Evolutionary conservation across 805 yeast genomes (phyloP).

Genomic region (Candida incommunis): DNA sequence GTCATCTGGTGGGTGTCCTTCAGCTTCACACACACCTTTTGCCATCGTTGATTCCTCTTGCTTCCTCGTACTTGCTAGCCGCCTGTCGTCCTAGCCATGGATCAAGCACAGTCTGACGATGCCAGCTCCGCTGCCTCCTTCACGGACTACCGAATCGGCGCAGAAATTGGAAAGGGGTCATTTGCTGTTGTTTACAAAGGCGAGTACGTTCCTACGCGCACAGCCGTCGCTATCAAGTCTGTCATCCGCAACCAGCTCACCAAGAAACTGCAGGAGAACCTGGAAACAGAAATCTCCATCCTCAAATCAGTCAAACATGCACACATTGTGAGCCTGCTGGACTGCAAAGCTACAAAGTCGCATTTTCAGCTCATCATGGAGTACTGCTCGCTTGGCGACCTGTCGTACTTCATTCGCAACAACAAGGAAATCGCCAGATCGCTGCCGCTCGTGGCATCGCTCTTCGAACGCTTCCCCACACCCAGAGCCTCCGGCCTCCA

Average conservation of each 20-base stretch:
- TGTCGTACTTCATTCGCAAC: conserved; percentile 72
- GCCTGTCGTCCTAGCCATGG: too few species aligned
- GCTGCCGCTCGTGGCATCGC: conserved; percentile 65
- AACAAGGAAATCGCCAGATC: conserved; percentile 55
- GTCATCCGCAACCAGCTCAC: conserved; percentile 63
- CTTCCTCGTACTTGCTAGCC: too few species aligned
- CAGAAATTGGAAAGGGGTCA: conserved; percentile 89
- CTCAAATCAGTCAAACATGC: conserved; percentile 82
- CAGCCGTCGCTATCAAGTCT: conserved; percentile 76
- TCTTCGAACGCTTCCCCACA: conserved; percentile 72
- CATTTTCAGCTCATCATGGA: conserved; percentile 92
- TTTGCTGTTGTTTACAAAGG: conserved; percentile 95
- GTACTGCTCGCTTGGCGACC: conserved; percentile 89
- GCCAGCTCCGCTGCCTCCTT: not conserved
- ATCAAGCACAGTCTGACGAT: not conserved
- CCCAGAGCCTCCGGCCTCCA: conserved; percentile 71
- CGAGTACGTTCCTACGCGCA: conserved; percentile 28
- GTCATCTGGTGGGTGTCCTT: too few species aligned
- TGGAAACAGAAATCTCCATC: conserved; percentile 85
- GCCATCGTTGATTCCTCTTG: too few species aligned
- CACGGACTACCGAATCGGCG: conserved; percentile 29
- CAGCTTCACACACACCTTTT: too few species aligned
- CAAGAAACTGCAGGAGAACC: conserved; percentile 75
- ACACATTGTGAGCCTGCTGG: conserved; percentile 77
- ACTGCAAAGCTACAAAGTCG: conserved; percentile 58